Evolutionary conservation across 768 basidiomycete genomes (phyloP), one percentile per base, ranked within the genome.

Genomic region (Mrakia hoshinonis): DNA sequence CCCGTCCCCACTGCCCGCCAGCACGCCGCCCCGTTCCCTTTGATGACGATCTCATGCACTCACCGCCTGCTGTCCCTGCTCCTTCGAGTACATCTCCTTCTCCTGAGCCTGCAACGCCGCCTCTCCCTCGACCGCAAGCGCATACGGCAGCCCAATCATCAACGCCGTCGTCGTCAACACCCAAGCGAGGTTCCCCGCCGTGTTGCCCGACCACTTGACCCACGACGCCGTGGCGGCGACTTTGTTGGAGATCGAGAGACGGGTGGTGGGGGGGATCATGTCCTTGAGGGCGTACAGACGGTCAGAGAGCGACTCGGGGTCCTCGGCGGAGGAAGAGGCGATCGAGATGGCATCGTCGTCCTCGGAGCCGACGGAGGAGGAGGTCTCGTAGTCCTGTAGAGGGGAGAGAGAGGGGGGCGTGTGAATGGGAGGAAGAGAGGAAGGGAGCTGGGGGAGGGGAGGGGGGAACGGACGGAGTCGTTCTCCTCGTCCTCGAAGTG

Each of bases 41-140:
- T 18, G 34, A 11, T 26, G n/a, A 55, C n/a, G 11, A 24, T 55
- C 54, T 20, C 5, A 34, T n/a, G n/a, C n/a, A 84, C 83, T 72
- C 70, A 90, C 92, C 85, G 91, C 89, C 79, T 92, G 91, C 15
- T 88, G 89, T 54, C 93, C 93, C 79, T 91, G 89, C 79, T 93
- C 91, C 79, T 95, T 93, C 66, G 91, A 91, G 74, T 90, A 82
- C 85, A 91, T 86, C 81, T 97, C 93, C 81, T 90, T 88, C 81
- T 98, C 96, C 81, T 97, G 93, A 60, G 88, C 87, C 13, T 92
- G 88, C 70, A 95, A 85, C 81, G 93, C 92, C 67, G 91, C 89
- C 82, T 99, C 96, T 81, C 96, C 95, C 81, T 99, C 96, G 76
- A 98, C 83, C 73, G 87, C 89, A 75, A 98, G 84, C 5, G 94